Evolutionary conservation across 805 yeast species (phyloP), one percentile per base, ranked within the genome.

Genomic region (Yarrowia sp.): DNA sequence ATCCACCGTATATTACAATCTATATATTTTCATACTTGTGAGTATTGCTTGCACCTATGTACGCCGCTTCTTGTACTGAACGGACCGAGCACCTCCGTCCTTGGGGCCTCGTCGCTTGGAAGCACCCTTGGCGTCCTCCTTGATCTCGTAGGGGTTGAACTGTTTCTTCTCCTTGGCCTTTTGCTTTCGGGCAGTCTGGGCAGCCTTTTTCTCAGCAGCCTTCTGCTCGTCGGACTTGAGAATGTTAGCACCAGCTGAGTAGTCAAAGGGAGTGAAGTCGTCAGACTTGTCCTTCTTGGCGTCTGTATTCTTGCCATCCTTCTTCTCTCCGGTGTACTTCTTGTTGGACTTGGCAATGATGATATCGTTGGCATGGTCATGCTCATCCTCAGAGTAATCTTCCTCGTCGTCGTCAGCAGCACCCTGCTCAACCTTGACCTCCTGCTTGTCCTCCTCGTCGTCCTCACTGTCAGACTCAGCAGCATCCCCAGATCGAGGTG

Each of bases 191-290:
- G 55, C 55, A 20, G 34, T n/a, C 19, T 19, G 24, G 3, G 66
- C 52, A 24, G 58, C 46, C 40, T 60, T 65, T 39, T 33, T 65
- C 40, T 64, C 58, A 19, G 34, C 39, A 17, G 66, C 40, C 52
- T 68, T 46, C 47, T 58, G 52, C 13, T 43, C 67, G 50, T 50
- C 53, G 12, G 68, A 30, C n/a, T 66, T 70, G 55, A 76, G 68
- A 7, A 75, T 74, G 0, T 70, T 55, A 9, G 67, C 61, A 0
- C 78, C 78, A 10, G 68, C 33, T 19, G 53, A 70, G 68, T 75
- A 76, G 61, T 76, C 79, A 44, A 71, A 71, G 8, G 72, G 71
- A 13, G 70, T 67, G 58, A 71, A 70, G 9, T 67, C 44, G 24
- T 53, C 66, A 9, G 34, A 47, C 39, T 68, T 44, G 15, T 58